Base-by-base conservation (phyloP, 441 rosid genomes). In the Aquilaria agallochum region DNA sequence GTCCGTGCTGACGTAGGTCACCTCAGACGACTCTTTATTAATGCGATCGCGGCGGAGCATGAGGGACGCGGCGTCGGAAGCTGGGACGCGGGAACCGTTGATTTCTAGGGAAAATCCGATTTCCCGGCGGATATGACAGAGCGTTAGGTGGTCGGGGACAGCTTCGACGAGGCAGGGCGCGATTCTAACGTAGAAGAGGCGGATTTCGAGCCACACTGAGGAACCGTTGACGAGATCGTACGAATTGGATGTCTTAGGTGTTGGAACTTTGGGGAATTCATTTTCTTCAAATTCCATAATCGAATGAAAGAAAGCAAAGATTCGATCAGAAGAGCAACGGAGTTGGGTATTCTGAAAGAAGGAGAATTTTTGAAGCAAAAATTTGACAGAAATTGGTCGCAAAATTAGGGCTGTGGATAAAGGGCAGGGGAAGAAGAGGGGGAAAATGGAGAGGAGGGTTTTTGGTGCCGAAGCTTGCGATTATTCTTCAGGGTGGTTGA, bases 1-100 rank as follows among this genome's bases (percentile, higher is more conserved):
- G 55, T 91, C 92, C 10, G 97, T 94, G 83, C 88, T 87, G 4
- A 89, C 82, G 59, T 87, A 94, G 5, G 96, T 89, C 14, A 83
- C 99, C 82, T 91, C 99, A 14, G 81, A 85, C 0, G 90, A 69
- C 42, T 94, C 92, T 79, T 78, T 71, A 54, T 83, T 76, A 49
- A 94, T 71, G 55, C 96, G 87, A 50, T 89, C 99, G 8, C 92
- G 92, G 11, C 95, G 88, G 40, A 94, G 94, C 59, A 72, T 64
- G 8, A 89, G 59, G 11, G 90, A 76, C 2, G 90, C 87, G 11
- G 83, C 73, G 45, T 80, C 81, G 2, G 84, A 70, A 0, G 92
- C 78, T 2, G 98, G 96, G 58, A 91, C 79, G 15, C 78, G 82
- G 2, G 79, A 67, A 50, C 96, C 96, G 68, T 91, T 86, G 68